Conservation (phyloP, 345 rosid species). For the Eutrema japonicum region DNA sequence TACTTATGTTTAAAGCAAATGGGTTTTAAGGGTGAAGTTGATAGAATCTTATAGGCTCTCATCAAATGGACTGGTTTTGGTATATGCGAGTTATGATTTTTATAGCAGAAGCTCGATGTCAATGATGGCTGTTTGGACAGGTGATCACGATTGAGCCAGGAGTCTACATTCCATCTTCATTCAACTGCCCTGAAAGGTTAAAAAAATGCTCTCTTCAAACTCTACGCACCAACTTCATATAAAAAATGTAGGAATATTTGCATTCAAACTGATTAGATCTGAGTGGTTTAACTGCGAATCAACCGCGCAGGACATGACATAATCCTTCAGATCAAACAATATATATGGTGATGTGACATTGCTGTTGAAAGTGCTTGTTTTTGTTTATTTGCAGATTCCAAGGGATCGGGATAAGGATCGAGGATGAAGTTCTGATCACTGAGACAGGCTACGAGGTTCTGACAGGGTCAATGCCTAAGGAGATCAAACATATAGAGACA, state of each 20-base stretch:
- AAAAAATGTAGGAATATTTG: background rate
- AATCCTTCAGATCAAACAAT: background rate
- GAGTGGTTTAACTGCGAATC: constrained; percentile 8
- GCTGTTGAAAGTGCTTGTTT: background rate
- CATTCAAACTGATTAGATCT: constrained; percentile 15
- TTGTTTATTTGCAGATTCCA: constrained; percentile 55
- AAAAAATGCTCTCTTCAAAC: constrained; percentile 6
- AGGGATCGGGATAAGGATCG: constrained; percentile 92
- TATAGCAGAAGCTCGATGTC: background rate
- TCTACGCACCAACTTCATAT: background rate
- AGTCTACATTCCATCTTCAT: constrained; percentile 73
- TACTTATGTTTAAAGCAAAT: background rate
- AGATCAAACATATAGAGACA: constrained; percentile 75
- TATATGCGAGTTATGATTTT: background rate
- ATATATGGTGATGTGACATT: background rate
- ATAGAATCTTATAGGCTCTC: background rate
- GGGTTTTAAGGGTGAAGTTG: background rate
- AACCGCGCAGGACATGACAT: constrained; percentile 14
- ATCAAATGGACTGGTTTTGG: constrained; percentile 18
- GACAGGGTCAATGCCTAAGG: constrained; percentile 95
- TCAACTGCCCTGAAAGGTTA: constrained; percentile 73
- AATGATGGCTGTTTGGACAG: constrained; percentile 48
- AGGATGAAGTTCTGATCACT: constrained; percentile 94
- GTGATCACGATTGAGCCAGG: constrained; percentile 98
- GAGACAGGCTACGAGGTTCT: constrained; percentile 93